Evolutionary conservation across 192 early-diverging fungal genomes (phyloP).

Genomic region (Backusella tuberculispora): DNA sequence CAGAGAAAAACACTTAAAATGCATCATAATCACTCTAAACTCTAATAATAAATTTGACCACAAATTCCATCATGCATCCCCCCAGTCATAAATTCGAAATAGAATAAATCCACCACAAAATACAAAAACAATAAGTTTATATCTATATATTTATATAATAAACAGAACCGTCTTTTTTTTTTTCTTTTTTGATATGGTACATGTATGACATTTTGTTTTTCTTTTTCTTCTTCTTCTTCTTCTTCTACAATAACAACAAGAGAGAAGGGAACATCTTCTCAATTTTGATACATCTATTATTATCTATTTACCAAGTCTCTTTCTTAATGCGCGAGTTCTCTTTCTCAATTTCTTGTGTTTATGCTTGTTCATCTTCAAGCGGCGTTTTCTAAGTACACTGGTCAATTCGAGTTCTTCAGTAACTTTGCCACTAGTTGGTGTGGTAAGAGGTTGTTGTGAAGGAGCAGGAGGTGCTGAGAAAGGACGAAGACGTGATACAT

Average conservation of each 20-base stretch:
- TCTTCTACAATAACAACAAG: background rate
- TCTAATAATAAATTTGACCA: no score
- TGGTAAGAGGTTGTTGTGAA: constrained; percentile 6
- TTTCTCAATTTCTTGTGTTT: constrained; percentile 90
- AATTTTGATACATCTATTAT: background rate
- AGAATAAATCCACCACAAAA: background rate
- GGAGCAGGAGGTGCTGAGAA: constrained; percentile 28
- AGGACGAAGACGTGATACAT: constrained; percentile 31
- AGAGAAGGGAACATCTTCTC: background rate
- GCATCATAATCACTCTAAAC: no score
- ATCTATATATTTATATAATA: constrained; percentile 6
- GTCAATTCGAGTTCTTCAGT: constrained; percentile 61
- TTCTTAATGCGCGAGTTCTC: constrained; percentile 75
- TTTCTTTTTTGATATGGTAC: background rate
- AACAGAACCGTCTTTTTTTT: background rate
- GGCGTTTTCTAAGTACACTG: constrained; percentile 81
- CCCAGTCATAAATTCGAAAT: no score
- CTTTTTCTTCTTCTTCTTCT: no score
- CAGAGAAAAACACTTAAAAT: no score
- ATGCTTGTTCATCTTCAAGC: constrained; percentile 96
- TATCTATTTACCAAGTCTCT: constrained; percentile 71
- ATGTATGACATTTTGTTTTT: background rate
- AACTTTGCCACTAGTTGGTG: constrained; percentile 8
- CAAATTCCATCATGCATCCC: no score
- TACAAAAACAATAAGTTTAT: background rate